phyloP scores from a whole-genome alignment of 768 basidiomycete species.

The Pulveroboletus ravenelii region DNA sequence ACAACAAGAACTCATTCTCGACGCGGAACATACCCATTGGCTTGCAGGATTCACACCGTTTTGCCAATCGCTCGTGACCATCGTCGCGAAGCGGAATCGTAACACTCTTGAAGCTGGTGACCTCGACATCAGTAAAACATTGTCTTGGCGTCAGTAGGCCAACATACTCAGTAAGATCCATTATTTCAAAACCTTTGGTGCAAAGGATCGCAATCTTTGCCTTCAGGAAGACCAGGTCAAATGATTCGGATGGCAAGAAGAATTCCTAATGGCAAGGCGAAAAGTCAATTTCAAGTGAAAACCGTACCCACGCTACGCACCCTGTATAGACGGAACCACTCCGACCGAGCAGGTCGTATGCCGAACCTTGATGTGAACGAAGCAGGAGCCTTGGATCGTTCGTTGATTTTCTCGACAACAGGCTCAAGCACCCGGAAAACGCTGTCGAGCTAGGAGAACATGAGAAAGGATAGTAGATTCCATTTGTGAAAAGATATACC shows the following conservation, averaged over 20 bases:
- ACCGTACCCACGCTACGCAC: conserved; percentile 27
- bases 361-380: conserved; percentile 71
- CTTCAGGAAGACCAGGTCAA: conserved; percentile 87
- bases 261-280: conserved; percentile 56
- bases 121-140: not conserved
- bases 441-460: conserved; percentile 58
- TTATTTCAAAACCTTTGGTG: conserved; percentile 94
- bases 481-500: conserved; percentile 31
- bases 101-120: conserved; percentile 71
- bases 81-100: conserved; percentile 85
- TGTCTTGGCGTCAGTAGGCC: not conserved
- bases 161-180: conserved; percentile 87
- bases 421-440: conserved; percentile 98
- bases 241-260: conserved; percentile 88
- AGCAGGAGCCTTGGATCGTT: conserved; percentile 64
- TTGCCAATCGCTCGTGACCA: conserved; percentile 64
- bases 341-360: conserved; percentile 74
- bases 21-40: conserved; percentile 90
- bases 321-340: conserved; percentile 94
- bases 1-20: conserved; percentile 85
- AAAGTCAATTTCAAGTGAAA: not conserved
- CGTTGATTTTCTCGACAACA: conserved; percentile 84
- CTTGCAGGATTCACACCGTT: conserved; percentile 73
- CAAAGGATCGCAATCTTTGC: conserved; percentile 91
- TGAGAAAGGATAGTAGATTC: conserved; percentile 11